These are phyloP conservation scores for Lathyrus oleraceus DNA, from an alignment of 306 rosid species.

Conservation along the genomic window DNA sequence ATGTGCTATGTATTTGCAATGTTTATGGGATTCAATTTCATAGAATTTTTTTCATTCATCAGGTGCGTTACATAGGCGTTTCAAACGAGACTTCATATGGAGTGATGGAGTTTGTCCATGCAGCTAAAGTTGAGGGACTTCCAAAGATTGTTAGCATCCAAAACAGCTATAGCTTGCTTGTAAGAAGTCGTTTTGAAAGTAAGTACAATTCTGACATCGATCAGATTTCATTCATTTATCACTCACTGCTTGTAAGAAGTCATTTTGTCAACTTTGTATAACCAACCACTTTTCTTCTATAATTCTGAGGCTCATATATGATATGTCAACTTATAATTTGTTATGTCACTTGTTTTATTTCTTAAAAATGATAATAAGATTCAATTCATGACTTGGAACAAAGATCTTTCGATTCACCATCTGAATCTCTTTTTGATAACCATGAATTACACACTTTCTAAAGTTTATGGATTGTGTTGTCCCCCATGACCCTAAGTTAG, in stretches of 20 bases:
- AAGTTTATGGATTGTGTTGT: too few species aligned
- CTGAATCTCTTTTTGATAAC: neutral
- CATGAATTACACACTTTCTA: neutral
- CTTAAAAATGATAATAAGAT: neutral
- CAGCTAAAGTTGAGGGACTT: constrained; percentile 81
- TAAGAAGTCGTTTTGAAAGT: constrained; percentile 71
- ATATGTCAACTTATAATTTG: neutral
- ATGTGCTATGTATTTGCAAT: constrained; percentile 16
- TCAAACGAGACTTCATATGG: constrained; percentile 96
- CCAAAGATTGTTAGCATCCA: constrained; percentile 95
- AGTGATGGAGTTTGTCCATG: constrained; percentile 89
- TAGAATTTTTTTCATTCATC: constrained; percentile 35
- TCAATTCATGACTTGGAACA: neutral
- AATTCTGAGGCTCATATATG: neutral
- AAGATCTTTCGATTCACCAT: neutral
- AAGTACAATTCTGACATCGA: constrained; percentile 24
- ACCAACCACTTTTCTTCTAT: neutral
- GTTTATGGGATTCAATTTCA: constrained; percentile 23
- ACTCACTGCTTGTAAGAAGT: neutral
- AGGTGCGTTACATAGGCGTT: constrained; percentile 89
- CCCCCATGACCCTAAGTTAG: neutral
- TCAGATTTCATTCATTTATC: neutral
- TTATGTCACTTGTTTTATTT: neutral
- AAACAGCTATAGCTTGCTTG: constrained; percentile 75
- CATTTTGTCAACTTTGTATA: neutral